Evolutionary conservation across 257 asterid species (phyloP).

Genomic region (Mitragyna speciosa): DNA sequence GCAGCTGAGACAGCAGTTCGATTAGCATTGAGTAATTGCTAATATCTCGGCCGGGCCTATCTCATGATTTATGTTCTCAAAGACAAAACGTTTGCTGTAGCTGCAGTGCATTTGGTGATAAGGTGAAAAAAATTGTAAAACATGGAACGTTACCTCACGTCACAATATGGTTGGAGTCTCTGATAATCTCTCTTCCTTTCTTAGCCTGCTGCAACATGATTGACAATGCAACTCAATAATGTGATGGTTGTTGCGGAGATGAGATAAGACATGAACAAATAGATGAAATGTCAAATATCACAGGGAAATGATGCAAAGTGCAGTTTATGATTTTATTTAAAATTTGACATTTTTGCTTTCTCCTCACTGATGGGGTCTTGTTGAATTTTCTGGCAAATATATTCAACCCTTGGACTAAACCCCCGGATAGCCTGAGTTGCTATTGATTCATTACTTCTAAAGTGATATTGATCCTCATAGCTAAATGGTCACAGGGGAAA

Average conservation of each 20-base stretch:
- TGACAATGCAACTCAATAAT: too few species aligned
- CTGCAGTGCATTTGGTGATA: neutral
- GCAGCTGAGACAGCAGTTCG: slow-evolving; percentile 98
- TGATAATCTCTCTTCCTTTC: neutral
- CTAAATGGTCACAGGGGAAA: too few species aligned
- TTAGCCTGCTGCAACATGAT: too few species aligned
- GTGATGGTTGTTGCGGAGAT: too few species aligned
- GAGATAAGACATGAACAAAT: too few species aligned
- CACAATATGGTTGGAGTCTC: neutral
- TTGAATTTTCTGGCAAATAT: neutral
- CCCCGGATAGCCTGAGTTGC: neutral
- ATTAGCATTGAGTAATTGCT: slow-evolving; percentile 32
- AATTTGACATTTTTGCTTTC: too few species aligned
- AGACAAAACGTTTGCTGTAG: neutral
- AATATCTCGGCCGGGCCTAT: neutral
- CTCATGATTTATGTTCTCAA: neutral
- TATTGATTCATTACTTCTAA: neutral
- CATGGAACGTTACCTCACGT: neutral
- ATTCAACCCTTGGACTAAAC: neutral
- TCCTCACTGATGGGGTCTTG: too few species aligned
- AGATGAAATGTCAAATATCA: too few species aligned
- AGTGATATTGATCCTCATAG: neutral
- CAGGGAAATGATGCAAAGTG: too few species aligned
- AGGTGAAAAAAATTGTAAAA: neutral
- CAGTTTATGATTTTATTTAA: too few species aligned